These are phyloP conservation scores for Apiospora hydei DNA, from an alignment of 2,329 filamentous ascomycete species.

Conservation along the genomic window DNA sequence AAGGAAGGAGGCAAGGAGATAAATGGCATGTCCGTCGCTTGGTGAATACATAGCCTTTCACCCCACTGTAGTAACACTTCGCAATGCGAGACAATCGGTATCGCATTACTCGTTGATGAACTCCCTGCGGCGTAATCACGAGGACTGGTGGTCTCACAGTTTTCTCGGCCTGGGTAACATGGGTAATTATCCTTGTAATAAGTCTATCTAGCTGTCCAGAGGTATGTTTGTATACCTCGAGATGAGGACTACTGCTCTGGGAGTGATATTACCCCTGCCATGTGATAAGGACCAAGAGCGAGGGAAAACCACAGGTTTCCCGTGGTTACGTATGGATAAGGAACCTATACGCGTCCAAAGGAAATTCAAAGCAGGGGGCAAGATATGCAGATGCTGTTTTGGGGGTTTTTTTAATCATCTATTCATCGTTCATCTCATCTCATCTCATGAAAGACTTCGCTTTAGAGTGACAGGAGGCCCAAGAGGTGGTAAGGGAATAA, in stretches of 20 bases:
- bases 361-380: neutral
- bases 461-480: neutral
- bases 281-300: neutral
- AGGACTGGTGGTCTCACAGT: neutral
- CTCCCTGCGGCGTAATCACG: neutral
- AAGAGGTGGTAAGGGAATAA: neutral
- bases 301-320: neutral
- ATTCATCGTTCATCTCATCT: slow-evolving; percentile 10
- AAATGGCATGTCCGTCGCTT: too few species aligned
- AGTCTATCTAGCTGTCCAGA: neutral
- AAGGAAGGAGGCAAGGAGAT: neutral
- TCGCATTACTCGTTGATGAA: neutral
- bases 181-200: neutral
- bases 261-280: neutral
- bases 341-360: neutral
- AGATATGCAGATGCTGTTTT: neutral
- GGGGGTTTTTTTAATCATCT: neutral
- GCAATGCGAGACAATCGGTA: neutral
- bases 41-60: too few species aligned
- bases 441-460: neutral
- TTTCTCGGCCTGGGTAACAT: neutral
- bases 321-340: neutral
- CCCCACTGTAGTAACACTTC: neutral
- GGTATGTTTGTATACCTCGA: neutral
- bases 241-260: neutral